Conservation (phyloP, 2,329 filamentous ascomycete species). For the Exserohilum turcica region DNA sequence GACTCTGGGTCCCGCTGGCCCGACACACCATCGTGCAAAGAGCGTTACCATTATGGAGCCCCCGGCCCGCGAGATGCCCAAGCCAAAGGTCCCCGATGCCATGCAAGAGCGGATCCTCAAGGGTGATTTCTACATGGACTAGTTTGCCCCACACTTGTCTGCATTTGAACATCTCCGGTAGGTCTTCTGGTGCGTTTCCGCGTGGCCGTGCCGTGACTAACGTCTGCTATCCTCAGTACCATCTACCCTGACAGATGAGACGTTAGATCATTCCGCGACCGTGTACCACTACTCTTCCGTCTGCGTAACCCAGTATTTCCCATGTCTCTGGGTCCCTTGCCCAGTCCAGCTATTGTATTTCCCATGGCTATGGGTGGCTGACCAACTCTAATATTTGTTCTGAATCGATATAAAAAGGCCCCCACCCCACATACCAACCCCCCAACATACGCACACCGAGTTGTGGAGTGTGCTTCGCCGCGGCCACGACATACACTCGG, state of each 20-base stretch:
- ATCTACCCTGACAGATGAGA: constrained; percentile 12
- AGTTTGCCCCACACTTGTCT: constrained; percentile 27
- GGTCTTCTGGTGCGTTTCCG: constrained; percentile 14
- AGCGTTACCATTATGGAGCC: constrained; percentile 68
- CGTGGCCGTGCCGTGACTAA: constrained; percentile 8
- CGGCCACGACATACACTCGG: neutral
- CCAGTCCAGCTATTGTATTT: constrained; percentile 3
- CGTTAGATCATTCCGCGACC: constrained; percentile 15
- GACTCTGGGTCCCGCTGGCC: constrained; percentile 15
- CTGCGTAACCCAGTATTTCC: constrained; percentile 4
- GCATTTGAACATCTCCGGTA: constrained; percentile 29
- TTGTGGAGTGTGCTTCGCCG: constrained; percentile 1
- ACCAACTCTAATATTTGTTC: constrained; percentile 19
- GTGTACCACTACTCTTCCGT: constrained; percentile 25
- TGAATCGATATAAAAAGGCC: constrained; percentile 21
- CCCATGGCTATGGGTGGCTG: constrained; percentile 8
- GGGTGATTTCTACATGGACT: constrained; percentile 98
- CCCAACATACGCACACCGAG: neutral
- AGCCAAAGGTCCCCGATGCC: constrained; percentile 73
- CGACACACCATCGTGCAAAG: constrained; percentile 67
- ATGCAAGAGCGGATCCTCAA: constrained; percentile 97
- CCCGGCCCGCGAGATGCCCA: constrained; percentile 62
- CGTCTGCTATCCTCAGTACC: constrained; percentile 4
- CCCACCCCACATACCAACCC: neutral
- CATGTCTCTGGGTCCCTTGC: constrained; percentile 8